phyloP scores from a whole-genome alignment of 2,329 filamentous ascomycete species.

The Colletotrichum lupini region DNA sequence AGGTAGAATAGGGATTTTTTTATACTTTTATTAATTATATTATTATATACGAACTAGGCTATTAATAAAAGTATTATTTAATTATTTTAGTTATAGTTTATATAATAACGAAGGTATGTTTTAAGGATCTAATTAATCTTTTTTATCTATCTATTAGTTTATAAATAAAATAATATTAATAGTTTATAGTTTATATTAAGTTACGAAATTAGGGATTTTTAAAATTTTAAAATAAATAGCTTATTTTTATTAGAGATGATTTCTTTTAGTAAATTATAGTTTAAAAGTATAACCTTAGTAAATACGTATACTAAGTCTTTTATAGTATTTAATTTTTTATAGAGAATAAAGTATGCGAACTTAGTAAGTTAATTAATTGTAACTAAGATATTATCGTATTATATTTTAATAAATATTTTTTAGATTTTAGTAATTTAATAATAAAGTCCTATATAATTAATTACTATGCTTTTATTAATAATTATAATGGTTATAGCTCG shows the following conservation, averaged over 20 bases:
- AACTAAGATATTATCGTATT: neutral
- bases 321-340: neutral
- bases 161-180: neutral
- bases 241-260: neutral
- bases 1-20: no score
- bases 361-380: neutral
- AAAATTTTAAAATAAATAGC: no score
- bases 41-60: neutral
- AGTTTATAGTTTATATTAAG: neutral
- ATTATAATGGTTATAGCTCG: no score
- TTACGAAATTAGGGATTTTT: neutral
- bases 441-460: no score
- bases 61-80: neutral
- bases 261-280: neutral
- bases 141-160: neutral
- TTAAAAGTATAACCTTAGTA: rapidly evolving
- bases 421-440: no score
- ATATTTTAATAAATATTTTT: neutral
- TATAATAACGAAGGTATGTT: neutral
- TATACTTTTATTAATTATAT: neutral
- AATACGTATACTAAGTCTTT: neutral
- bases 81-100: rapidly evolving
- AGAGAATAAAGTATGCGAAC: rapidly evolving
- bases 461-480: no score
- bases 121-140: neutral